phyloP scores from a whole-genome alignment of 805 yeast genomes.

The Zygotorulaspora sp. region DNA sequence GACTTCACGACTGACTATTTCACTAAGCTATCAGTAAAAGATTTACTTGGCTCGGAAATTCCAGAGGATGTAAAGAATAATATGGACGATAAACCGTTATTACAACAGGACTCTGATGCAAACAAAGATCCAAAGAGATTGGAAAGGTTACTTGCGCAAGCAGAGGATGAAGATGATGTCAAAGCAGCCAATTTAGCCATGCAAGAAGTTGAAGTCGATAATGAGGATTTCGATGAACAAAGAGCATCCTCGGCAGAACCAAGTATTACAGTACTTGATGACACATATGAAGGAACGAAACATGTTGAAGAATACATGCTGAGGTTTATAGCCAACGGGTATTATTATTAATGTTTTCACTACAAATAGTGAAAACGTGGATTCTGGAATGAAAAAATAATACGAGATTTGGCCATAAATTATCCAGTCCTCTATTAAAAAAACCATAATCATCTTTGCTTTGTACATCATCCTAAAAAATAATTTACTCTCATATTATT shows the following conservation, averaged over 20 bases:
- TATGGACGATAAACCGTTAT: slow-evolving; percentile 35
- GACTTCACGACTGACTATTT: slow-evolving; percentile 97
- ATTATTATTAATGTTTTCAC: slow-evolving; percentile 48
- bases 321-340: slow-evolving; percentile 79
- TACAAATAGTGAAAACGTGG: no score
- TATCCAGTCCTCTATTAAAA: no score
- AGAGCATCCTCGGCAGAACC: slow-evolving; percentile 13
- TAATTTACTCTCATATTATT: no score
- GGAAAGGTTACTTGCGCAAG: slow-evolving; percentile 73
- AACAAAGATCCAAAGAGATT: slow-evolving; percentile 39
- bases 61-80: slow-evolving; percentile 31
- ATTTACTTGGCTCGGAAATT: slow-evolving; percentile 60
- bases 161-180: slow-evolving; percentile 90
- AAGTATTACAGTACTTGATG: slow-evolving; percentile 13
- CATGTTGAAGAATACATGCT: slow-evolving; percentile 98
- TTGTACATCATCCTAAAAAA: no score
- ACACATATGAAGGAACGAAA: slow-evolving; percentile 49
- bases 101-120: slow-evolving; percentile 32
- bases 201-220: slow-evolving; percentile 79
- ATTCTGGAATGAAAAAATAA: no score
- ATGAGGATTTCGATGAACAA: slow-evolving; percentile 72
- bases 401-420: no score
- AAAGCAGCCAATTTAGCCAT: slow-evolving; percentile 86
- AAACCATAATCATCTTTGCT: no score
- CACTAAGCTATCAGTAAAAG: slow-evolving; percentile 79